Base-by-base conservation (phyloP, 2,329 filamentous ascomycete genomes). In the Hypoxylon rubiginosum region DNA sequence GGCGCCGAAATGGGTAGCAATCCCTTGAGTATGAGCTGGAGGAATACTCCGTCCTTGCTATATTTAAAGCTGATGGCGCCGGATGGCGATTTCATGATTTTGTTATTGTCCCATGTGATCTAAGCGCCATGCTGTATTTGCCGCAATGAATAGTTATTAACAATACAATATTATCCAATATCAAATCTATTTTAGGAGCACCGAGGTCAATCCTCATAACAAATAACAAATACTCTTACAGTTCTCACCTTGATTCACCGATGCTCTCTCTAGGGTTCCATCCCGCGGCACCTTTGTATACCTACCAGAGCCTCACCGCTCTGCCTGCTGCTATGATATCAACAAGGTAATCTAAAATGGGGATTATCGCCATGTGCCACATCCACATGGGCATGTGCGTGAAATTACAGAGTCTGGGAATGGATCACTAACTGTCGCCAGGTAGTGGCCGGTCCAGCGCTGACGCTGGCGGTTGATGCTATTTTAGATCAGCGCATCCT, bases 391-490 rank as follows among this genome's bases (percentile, higher is more conserved):
- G 36, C 52, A 53, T 60, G 52, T 45, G 39, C 45, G 32, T 56
- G 15, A 58, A 58, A 61, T 54, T 60, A 24, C 39, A 49, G 34
- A 49, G 28, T 30, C 45, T 39, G 36, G 46, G 46, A 57, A 53
- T 34, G 48, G 48, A 49, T 13, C 53, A 49, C 51, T 43, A 45
- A 55, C 58, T 52, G 62, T 39, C 48, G 11, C 13, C 52, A 34
- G 48, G 26, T 13, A 21, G 41, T 45, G 24, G 53, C 34, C 56
- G 41, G 24, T 49, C 57, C 58, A 41, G 52, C 45, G 53, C 53
- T 63, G 49, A 53, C 56, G 56, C 59, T 61, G 39, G n/a, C n/a
- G 53, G 56, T 54, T 61, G 49, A 45, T 66, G 10, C 63, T 67
- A 66, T 69, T 63, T 66, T 66, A 50, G 54, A 63, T 53, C 28